Evolutionary conservation across 805 yeast genomes (phyloP).

Genomic region (Candida ponderosae): DNA sequence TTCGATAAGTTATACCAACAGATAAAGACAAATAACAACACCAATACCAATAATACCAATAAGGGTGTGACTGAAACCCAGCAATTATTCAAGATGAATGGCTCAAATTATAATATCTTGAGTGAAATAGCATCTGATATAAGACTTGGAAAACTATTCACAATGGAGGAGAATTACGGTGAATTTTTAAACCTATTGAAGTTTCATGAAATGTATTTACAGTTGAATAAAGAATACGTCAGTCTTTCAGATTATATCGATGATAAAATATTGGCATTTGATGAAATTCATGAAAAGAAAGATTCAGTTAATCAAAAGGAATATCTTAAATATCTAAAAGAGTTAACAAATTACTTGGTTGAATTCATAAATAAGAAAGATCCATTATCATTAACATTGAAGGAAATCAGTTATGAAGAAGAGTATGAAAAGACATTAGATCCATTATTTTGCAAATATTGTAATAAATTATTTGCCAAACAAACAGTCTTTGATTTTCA

Average conservation of each 20-base stretch:
- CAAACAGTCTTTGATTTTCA: slow-evolving; percentile 62
- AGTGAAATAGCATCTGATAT: slow-evolving; percentile 45
- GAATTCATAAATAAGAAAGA: slow-evolving; percentile 37
- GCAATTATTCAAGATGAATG: slow-evolving; percentile 10
- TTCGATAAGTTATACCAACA: slow-evolving; percentile 30
- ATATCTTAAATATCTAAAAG: slow-evolving; percentile 37
- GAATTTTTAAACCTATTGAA: slow-evolving; percentile 48
- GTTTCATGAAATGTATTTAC: slow-evolving; percentile 47
- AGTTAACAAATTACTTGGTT: slow-evolving; percentile 41
- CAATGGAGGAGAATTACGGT: slow-evolving; percentile 59
- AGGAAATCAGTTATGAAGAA: no score
- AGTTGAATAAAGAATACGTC: slow-evolving; percentile 28
- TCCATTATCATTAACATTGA: slow-evolving; percentile 38
- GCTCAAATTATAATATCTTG: slow-evolving; percentile 23
- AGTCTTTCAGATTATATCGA: slow-evolving; percentile 45
- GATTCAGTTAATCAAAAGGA: slow-evolving; percentile 21
- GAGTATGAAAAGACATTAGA: slow-evolving; percentile 9
- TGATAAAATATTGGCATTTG: slow-evolving; percentile 14
- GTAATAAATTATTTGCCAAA: slow-evolving; percentile 58
- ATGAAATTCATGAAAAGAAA: slow-evolving; percentile 17
- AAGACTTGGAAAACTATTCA: slow-evolving; percentile 41
- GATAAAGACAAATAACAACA: slow-evolving; percentile 23
- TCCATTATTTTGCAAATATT: slow-evolving; percentile 47
- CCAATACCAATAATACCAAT: slow-evolving; percentile 19
- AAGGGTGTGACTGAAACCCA: slow-evolving; percentile 19